These are phyloP conservation scores for Syzygium aqueum DNA, from an alignment of 345 rosid species.

Conservation along the genomic window DNA sequence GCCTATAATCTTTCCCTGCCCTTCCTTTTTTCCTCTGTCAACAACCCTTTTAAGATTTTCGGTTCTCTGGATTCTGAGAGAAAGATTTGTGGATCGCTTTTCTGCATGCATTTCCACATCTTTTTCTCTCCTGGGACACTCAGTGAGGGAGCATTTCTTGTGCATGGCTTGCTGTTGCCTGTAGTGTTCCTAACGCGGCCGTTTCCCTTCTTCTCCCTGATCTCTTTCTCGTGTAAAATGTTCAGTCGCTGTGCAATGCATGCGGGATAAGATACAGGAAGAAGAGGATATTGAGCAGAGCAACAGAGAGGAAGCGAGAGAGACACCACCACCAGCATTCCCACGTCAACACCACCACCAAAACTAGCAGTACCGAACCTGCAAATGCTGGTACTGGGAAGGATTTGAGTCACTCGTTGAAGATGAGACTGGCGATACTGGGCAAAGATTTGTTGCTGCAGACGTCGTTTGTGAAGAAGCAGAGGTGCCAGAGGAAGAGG, in stretches of 20 bases:
- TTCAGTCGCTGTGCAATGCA: constrained; percentile 84
- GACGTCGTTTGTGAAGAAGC: constrained; percentile 44
- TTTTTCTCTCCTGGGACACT: not conserved
- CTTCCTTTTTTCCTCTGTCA: not conserved
- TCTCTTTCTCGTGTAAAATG: not conserved
- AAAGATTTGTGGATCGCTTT: not conserved
- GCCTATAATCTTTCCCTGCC: not conserved
- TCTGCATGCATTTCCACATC: not conserved
- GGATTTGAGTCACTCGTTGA: constrained; percentile 16
- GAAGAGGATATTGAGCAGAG: constrained; percentile 24
- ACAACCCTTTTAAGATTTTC: not conserved
- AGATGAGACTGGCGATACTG: constrained; percentile 24
- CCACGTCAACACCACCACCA: not conserved
- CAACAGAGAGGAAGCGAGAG: constrained; percentile 21
- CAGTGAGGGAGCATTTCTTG: not conserved
- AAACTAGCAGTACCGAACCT: not conserved
- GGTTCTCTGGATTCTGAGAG: not conserved
- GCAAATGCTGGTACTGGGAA: not conserved
- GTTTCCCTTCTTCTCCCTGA: not conserved
- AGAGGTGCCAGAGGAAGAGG: constrained; percentile 53
- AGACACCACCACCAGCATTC: not conserved
- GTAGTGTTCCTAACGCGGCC: not conserved
- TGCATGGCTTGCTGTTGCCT: not conserved
- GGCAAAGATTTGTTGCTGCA: constrained; percentile 23
- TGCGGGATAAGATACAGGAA: constrained; percentile 85